Evolutionary conservation across 805 yeast species (phyloP), one percentile per base, ranked within the genome.

Genomic region (Candida odintsovae): DNA sequence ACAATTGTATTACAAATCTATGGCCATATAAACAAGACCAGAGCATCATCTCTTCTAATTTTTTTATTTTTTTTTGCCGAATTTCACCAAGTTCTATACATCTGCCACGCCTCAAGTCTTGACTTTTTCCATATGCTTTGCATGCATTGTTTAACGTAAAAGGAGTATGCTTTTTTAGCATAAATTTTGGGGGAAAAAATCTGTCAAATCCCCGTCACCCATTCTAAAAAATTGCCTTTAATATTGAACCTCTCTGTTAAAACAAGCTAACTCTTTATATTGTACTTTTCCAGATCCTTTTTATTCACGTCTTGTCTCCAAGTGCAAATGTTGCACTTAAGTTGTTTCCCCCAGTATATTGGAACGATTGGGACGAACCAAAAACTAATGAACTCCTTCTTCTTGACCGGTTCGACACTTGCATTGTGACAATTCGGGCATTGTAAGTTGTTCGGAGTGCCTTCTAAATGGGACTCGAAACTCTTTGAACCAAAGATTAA

Each of bases 401-500:
- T 66, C 46, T 77, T 71, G 7, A 76, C 66, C 0, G 82, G 78
- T 42, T 63, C 58, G 3, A 77, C 83, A 29, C 77, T 67, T 48
- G 69, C 69, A 55, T 80, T 80, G 53, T 77, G 82, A 52, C 85
- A 80, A 48, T 76, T 70, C 15, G 80, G 78, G 55, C 85, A 80
- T 50, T 74, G 73, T 12, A 65, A 42, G 3, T 55, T 49, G 23
- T 50, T 45, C 3, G 63, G 63, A 19, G 52, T 45, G 10, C 57
- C 54, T 28, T 59, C 58, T 4, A 49, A 12, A 20, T 45, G 43
- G 37, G 61, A 63, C 11, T 55, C 54, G 6, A 54, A 66, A 43
- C 62, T 62, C 40, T 53, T 53, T 33, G 56, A 54, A 15, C 72
- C 72, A 50, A 67, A 65, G 10, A 67, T 39, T 3, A 68, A 33